Percentiles rank a stretch among this genome's conserved stretches.
These are phyloP conservation scores for Epichloe scottii DNA, from an alignment of 2,329 filamentous ascomycete genomes.

Conservation along the genomic window DNA sequence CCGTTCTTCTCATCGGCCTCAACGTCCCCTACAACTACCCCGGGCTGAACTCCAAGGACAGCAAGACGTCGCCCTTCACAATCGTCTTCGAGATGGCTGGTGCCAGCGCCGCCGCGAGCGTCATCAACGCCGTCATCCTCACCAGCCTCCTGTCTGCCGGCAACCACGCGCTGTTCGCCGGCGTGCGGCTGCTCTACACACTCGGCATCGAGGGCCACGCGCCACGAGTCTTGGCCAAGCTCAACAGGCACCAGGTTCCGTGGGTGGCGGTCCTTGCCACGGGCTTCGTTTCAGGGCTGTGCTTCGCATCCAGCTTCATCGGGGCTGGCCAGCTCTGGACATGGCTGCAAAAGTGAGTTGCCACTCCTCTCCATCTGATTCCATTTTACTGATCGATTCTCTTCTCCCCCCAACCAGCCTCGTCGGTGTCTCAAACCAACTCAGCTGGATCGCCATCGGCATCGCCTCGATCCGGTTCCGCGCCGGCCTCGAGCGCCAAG, in stretches of 20 bases:
- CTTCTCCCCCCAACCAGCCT: constrained; percentile 32
- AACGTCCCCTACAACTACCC: constrained; percentile 43
- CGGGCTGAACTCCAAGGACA: constrained; percentile 19
- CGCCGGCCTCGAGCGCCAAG: constrained; percentile 40
- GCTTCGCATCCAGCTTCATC: constrained; percentile 53
- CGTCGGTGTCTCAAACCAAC: constrained; percentile 54
- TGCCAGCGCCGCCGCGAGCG: constrained; percentile 33
- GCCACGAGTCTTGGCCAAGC: constrained; percentile 35
- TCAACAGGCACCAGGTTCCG: constrained; percentile 24
- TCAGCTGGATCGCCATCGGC: constrained; percentile 53
- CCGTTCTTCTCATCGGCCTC: constrained; percentile 36
- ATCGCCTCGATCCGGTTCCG: constrained; percentile 55
- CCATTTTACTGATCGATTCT: not conserved
- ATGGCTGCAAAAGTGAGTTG: constrained; percentile 49
- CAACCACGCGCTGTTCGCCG: constrained; percentile 25
- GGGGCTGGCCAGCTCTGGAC: constrained; percentile 53
- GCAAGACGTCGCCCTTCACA: constrained; percentile 31
- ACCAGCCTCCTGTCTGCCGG: constrained; percentile 25
- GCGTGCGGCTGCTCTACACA: constrained; percentile 22
- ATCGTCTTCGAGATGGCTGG: constrained; percentile 48
- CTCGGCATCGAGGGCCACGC: constrained; percentile 35
- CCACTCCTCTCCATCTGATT: not conserved
- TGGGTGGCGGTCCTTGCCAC: constrained; percentile 35
- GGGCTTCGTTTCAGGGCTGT: constrained; percentile 43
- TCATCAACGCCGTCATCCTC: constrained; percentile 47